Base-by-base conservation (phyloP, 768 basidiomycete species). In the Lentinula guzmanii region DNA sequence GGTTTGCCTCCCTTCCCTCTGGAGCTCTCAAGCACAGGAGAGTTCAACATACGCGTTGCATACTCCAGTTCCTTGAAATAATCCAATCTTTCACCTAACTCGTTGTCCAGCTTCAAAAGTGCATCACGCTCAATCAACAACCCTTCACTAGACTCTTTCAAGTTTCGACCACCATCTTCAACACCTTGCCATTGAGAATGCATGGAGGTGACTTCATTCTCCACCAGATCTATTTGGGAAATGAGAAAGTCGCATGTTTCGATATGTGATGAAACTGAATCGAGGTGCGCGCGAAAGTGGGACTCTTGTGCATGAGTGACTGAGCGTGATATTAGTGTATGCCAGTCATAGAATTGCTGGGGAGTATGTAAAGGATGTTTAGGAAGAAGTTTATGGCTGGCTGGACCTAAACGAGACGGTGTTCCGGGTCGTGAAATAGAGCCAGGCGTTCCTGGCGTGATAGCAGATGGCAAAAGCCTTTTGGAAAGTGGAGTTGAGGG, bases 261-360 rank as follows among this genome's bases (percentile, higher is more conserved):
- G 33, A 96, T 75, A 70, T 97, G 90, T 37, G 83, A 84, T 3
- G 85, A 79, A 13, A 98, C 84, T 63, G 83, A 85, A 10, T 85
- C 84, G 18, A 95, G 82, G 72, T 98, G 91, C 0, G 87, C 86
- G 28, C 93, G 82, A 71, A 97, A 98, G 70, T 95, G 89, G 5
- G 93, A 86, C 68, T 98, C 96, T 69, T 98, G 96, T 62, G 91
- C 91, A 68, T 94, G 93, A 7, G 94, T 90, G 41, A 97, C 92
- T 2, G 90, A 90, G 15, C 90, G 82, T 65, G 97, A 95, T 58
- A 99, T 86, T 43, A 90, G 80, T 3, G 92, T 81, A 72, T 95
- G 96, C 89, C 95, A 97, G 75, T 98, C 96, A 70, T 95, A 93
- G 74, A 99, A 96, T 66, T 98, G 94, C 67, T 98, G 93, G 1